A percentile compares a stretch with the other conserved stretches of the same genome.
phyloP scores from a whole-genome alignment of 1,139 yeast species.

The Ashbya aceris region DNA sequence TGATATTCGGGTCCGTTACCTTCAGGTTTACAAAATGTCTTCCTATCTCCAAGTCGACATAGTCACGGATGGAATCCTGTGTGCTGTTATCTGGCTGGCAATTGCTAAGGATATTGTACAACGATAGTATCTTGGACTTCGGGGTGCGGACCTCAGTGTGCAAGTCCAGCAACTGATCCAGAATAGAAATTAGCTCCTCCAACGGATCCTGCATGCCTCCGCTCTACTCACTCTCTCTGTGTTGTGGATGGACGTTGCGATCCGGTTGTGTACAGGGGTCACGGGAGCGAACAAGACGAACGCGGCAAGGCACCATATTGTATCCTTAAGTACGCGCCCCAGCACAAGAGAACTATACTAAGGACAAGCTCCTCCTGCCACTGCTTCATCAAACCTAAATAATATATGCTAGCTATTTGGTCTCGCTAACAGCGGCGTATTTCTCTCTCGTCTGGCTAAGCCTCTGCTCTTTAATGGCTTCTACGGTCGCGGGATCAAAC shows the following conservation, averaged over 20 bases:
- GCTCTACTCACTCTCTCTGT: too few species aligned
- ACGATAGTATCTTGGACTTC: not conserved
- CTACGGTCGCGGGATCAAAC: slow-evolving; percentile 34
- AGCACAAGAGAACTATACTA: not conserved
- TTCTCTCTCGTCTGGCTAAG: slow-evolving; percentile 21
- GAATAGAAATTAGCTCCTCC: not conserved
- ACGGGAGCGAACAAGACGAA: too few species aligned
- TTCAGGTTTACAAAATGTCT: slow-evolving; percentile 10
- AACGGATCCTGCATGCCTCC: too few species aligned
- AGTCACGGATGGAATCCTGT: slow-evolving; percentile 8
- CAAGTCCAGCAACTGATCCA: slow-evolving; percentile 5
- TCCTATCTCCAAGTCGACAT: slow-evolving; percentile 13
- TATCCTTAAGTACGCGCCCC: not conserved
- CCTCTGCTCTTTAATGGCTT: slow-evolving; percentile 28
- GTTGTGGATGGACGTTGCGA: too few species aligned
- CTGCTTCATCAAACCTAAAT: slow-evolving; percentile 3
- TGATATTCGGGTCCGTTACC: slow-evolving; percentile 12
- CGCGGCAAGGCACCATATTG: too few species aligned
- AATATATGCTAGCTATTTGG: too few species aligned
- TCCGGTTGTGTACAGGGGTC: too few species aligned
- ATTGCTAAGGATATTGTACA: slow-evolving; percentile 2
- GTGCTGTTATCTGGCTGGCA: slow-evolving; percentile 1
- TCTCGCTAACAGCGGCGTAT: slow-evolving; percentile 9
- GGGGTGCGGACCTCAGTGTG: not conserved
- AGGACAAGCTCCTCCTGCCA: not conserved